phyloP scores from a whole-genome alignment of 495 filamentous ascomycete species.

The Rostrohypoxylon terebratum region DNA sequence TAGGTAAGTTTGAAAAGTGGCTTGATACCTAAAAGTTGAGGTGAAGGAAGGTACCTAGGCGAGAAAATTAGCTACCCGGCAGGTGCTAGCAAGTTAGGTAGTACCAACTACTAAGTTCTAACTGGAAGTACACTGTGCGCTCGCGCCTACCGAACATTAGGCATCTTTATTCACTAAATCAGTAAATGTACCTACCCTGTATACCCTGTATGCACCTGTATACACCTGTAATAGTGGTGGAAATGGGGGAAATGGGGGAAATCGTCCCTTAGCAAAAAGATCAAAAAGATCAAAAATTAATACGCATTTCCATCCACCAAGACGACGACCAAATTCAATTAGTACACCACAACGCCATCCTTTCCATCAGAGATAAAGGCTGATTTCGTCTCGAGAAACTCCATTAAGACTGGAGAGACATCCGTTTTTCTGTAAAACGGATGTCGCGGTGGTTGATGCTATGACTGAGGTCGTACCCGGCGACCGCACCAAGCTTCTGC shows the following conservation, averaged over 20 bases:
- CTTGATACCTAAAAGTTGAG: too few relatives aligned
- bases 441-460: constrained; percentile 67
- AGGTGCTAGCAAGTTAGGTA: constrained; percentile 7
- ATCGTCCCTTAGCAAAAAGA: constrained; percentile 16
- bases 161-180: constrained; percentile 23
- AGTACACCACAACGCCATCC: constrained; percentile 59
- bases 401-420: constrained; percentile 51
- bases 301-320: constrained; percentile 23
- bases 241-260: constrained; percentile 18
- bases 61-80: neutral
- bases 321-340: constrained; percentile 54
- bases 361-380: constrained; percentile 65
- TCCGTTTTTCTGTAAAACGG: constrained; percentile 69
- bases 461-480: constrained; percentile 69
- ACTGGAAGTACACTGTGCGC: constrained; percentile 11
- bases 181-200: neutral
- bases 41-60: neutral
- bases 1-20: too few relatives aligned
- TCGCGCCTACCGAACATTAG: constrained; percentile 18
- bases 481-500: constrained; percentile 67
- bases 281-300: constrained; percentile 42
- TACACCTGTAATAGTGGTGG: neutral
- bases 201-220: neutral
- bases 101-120: constrained; percentile 12
- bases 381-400: constrained; percentile 48